Evolutionary conservation across 257 asterid species (phyloP).

Genomic region (Solanum corneliomulleri): DNA sequence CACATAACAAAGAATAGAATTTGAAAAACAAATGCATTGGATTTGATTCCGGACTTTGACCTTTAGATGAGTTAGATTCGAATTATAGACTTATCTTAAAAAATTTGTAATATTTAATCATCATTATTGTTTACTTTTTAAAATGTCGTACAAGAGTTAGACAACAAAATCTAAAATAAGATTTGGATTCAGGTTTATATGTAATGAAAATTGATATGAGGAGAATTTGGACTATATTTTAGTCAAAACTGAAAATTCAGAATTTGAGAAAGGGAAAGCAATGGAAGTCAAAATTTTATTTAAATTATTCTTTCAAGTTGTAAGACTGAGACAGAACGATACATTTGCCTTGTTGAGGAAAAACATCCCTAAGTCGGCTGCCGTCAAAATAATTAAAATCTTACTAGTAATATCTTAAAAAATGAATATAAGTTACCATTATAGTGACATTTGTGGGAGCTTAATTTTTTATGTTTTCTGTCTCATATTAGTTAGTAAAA

Average conservation of each 20-base stretch:
- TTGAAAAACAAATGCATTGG: background rate
- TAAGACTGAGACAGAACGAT: background rate
- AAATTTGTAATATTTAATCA: background rate
- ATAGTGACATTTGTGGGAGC: background rate
- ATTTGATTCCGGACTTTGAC: background rate
- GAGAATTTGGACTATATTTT: background rate
- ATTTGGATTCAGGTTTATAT: background rate
- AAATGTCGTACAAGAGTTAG: background rate
- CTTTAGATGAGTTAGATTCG: background rate
- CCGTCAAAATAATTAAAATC: background rate
- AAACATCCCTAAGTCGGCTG: background rate
- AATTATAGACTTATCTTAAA: background rate
- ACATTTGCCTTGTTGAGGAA: background rate
- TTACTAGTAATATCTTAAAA: background rate
- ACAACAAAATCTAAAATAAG: background rate
- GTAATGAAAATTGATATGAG: no score
- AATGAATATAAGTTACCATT: background rate
- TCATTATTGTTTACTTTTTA: background rate
- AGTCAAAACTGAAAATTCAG: background rate
- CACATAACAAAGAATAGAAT: background rate
- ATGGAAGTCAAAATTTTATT: background rate
- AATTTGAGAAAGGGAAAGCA: background rate
- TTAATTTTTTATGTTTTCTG: background rate
- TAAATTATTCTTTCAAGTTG: background rate
- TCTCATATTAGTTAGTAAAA: background rate